Evolutionary conservation across 345 rosid species (phyloP), one percentile per base, ranked within the genome.

Genomic region (Eucalyptus cloeziana): DNA sequence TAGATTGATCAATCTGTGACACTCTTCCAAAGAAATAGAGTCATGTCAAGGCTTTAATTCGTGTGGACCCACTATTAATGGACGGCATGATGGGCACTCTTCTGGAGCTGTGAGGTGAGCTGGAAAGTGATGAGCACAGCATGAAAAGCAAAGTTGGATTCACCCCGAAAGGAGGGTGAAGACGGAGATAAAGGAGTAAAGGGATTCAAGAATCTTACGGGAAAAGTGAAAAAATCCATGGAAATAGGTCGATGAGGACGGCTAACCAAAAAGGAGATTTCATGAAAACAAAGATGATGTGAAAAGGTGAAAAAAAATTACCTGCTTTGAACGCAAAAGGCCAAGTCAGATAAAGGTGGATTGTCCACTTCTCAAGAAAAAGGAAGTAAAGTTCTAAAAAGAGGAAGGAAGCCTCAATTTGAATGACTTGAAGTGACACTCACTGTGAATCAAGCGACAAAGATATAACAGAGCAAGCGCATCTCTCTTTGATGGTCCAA

Each of bases 1-100:
- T 7, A 52, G 5, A 52, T 52, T 0, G 2, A 52, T 52, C 25
- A 52, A 52, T 4, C 1, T 0, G 25, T 52, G 58, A 52, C 25
- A 21, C 69, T 30, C 4, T 30, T 62, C 3, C 31, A 27, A 62
- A 62, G 33, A 30, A 62, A 30, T 62, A 30, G 31, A 60, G 69
- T 30, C 7, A 27, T 3, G 33, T 30, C 16, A 13, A 27, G 69
- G n/a, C 33, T 62, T 30, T 62, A 30, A 62, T 62, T 62, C 33
- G 4, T 62, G 69, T 62, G 33, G 3, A 30, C 69, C 31, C n/a
- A 52, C 33, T 27, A 30, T 14, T 62, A 30, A 13, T 58, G 69
- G 31, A 30, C 30, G 33, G n/a, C 16, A 30, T 30, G 69, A 30
- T 6, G 31, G 33, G 69, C 16, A 62, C 69, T 62, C 69, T 62